Evolutionary conservation across 176 grass and related monocot species (phyloP), one percentile per base, ranked within the genome.

Genomic region (Phyllostachys edulis): DNA sequence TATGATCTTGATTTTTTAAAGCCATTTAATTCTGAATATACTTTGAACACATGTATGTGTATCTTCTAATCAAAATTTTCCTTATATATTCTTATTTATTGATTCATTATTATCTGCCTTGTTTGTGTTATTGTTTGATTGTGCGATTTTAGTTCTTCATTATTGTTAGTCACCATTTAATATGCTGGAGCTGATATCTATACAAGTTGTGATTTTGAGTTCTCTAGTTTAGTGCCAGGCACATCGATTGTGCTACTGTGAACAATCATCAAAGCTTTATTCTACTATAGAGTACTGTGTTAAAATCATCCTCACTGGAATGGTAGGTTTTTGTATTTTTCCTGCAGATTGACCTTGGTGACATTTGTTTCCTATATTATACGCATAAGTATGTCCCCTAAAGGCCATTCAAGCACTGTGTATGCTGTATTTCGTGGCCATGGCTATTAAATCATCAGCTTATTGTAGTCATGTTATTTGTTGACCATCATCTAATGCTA

Each of bases 1-100:
- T 23, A 26, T 75, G 39, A 77, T 85, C 14, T 13, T 55, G 15
- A 29, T 76, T 15, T 54, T 84, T 75, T 67, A 8, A 41, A 84
- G 46, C 52, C 52, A 76, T 79, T 77, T 37, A 71, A 47, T 76
- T 89, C 21, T 64, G 16, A 62, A 72, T 75, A 44, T 81, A 74
- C 52, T 69, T 69, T 24, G 41, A 27, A 63, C 3, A 36, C 44
- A 38, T 69, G n/a, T 42, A 14, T 69, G 2, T 60, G 10, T 39
- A 70, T 79, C 51, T 51, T 47, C 23, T 82, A 36, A 45, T 62
- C 12, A 74, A 60, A 59, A 6, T 37, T 76, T 57, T 18, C 34
- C 16, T 59, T 68, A 65, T 23, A 75, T 23, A 75, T 56, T 24
- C 37, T 24, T n/a, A 24, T 13, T 5, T 2, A 73, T 38, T 45